phyloP scores from a whole-genome alignment of 225 moss, liverwort and hornwort species.

The Marchantia paleacea region DNA sequence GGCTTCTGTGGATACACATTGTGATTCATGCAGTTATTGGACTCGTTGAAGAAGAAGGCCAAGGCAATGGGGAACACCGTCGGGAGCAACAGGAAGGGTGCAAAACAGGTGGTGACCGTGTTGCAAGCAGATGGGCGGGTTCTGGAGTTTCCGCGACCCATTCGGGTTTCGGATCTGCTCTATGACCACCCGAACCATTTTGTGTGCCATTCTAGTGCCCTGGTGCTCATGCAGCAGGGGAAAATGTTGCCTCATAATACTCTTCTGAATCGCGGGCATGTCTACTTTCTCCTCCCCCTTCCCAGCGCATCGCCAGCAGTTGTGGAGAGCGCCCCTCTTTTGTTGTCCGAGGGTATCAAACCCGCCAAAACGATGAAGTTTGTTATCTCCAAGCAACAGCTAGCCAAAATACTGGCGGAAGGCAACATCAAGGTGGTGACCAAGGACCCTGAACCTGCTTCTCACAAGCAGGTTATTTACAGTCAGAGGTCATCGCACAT shows the following conservation, averaged over 20 bases:
- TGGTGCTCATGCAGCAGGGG: conserved; percentile 67
- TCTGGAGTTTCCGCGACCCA: conserved; percentile 44
- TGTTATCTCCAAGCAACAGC: conserved; percentile 82
- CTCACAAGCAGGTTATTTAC: neutral
- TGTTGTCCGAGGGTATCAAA: conserved; percentile 35
- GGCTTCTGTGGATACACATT: neutral
- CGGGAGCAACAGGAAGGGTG: conserved; percentile 48
- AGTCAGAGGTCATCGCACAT: neutral
- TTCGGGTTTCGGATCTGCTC: conserved; percentile 75
- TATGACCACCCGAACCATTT: conserved; percentile 69
- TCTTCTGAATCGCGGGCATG: conserved; percentile 61
- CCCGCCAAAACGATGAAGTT: conserved; percentile 72
- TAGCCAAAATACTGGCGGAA: conserved; percentile 68
- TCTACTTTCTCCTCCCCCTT: conserved; percentile 78
- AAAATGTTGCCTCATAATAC: conserved; percentile 64
- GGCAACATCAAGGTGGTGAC: conserved; percentile 53
- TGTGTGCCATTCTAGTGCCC: conserved; percentile 80
- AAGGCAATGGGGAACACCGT: conserved; percentile 69
- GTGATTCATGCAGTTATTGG: conserved; percentile 6
- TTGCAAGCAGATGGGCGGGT: conserved; percentile 72
- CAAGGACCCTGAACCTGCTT: conserved; percentile 8
- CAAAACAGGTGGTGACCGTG: conserved; percentile 55
- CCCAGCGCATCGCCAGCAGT: conserved; percentile 26
- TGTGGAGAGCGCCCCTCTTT: conserved; percentile 36
- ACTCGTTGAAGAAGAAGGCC: conserved; percentile 16